Conservation (phyloP, 148 eudicot genomes). For the Cornus suecica region DNA sequence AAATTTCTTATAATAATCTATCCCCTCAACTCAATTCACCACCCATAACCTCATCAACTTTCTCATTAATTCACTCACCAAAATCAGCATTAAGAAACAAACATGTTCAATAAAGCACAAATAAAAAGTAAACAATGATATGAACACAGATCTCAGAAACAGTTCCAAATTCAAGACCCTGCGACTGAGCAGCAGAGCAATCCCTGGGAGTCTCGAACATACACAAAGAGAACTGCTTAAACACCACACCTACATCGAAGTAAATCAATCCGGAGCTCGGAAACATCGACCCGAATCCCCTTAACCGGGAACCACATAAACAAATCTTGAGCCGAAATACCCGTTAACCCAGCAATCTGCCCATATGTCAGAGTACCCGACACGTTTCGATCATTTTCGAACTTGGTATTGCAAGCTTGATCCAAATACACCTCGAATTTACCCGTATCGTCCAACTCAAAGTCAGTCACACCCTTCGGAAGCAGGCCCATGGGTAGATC, state of each 20-base stretch:
- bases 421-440: slow-evolving; percentile 60
- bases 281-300: no score
- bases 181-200: slow-evolving; percentile 48
- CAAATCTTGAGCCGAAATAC: slow-evolving; percentile 77
- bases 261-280: no score
- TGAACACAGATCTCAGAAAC: slow-evolving; percentile 33
- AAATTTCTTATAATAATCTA: slow-evolving; percentile 13
- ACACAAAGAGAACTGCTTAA: no score
- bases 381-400: slow-evolving; percentile 61
- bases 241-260: no score
- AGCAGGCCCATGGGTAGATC: slow-evolving; percentile 73
- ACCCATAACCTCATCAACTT: slow-evolving; percentile 22
- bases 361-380: slow-evolving; percentile 57
- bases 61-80: slow-evolving; percentile 3
- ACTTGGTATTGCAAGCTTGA: slow-evolving; percentile 62
- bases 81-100: no score
- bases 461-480: slow-evolving; percentile 67
- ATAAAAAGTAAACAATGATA: not conserved
- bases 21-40: slow-evolving; percentile 19
- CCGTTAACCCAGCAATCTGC: slow-evolving; percentile 57
- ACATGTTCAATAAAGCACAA: not conserved
- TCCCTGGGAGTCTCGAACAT: slow-evolving; percentile 76
- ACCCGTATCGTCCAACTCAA: slow-evolving; percentile 38
- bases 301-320: no score
- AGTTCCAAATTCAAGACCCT: slow-evolving; percentile 26